Conservation (phyloP, 257 asterid species). For the Voacanga thouarsii region DNA sequence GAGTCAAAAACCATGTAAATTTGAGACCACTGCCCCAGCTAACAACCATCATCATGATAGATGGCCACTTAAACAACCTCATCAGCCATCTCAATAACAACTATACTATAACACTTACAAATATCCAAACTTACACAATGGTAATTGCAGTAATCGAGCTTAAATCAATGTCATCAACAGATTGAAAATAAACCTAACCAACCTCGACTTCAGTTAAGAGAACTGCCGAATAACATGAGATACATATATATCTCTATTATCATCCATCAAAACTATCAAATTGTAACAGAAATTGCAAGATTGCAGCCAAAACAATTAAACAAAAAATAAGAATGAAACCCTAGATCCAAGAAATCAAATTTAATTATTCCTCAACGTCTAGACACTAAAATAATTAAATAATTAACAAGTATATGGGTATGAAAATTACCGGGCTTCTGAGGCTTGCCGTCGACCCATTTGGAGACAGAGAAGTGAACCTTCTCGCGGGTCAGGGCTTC, state of each 20-base stretch:
- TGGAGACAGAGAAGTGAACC: conserved; percentile 70
- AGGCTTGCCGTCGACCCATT: conserved; percentile 78
- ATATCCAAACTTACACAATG: not conserved
- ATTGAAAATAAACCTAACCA: not conserved
- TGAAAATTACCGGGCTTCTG: conserved; percentile 59
- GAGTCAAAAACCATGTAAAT: not conserved
- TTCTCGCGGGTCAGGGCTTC: conserved; percentile 79
- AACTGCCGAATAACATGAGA: not conserved
- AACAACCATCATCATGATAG: not conserved
- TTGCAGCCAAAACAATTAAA: not conserved
- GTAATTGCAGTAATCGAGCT: not conserved
- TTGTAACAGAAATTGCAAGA: not conserved
- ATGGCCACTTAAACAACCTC: not conserved
- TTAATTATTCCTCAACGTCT: not conserved
- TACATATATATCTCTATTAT: not conserved
- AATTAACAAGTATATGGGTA: not conserved
- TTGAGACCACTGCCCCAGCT: not conserved
- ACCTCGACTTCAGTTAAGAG: not conserved
- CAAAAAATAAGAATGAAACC: not conserved
- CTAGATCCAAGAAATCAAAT: not conserved
- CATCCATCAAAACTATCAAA: not conserved
- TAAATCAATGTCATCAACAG: not conserved
- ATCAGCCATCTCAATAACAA: not conserved
- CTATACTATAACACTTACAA: not conserved
- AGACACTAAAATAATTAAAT: too few species aligned